These are phyloP conservation scores for Saussurea involucrata DNA, from an alignment of 129 eudicot genomes.

Conservation along the genomic window DNA sequence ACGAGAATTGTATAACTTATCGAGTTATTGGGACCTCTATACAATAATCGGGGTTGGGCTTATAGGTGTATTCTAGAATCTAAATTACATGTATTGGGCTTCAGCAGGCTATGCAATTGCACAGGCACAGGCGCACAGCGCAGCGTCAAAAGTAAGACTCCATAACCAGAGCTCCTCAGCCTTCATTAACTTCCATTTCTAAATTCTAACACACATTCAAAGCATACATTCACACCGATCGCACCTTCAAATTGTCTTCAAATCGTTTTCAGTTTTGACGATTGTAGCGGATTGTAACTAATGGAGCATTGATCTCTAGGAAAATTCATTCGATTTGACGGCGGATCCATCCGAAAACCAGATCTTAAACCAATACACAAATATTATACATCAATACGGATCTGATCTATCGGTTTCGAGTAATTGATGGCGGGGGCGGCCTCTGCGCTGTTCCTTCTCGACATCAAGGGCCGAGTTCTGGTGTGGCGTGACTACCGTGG, in stretches of 20 bases:
- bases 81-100: neutral
- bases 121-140: neutral
- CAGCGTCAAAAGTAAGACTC: slow-evolving; percentile 10
- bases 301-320: slow-evolving; percentile 9
- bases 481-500: slow-evolving; percentile 99
- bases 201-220: neutral
- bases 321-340: slow-evolving; percentile 1
- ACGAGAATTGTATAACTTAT: no score
- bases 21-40: no score
- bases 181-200: slow-evolving; percentile 7
- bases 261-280: neutral
- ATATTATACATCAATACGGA: slow-evolving; percentile 1
- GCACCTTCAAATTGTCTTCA: slow-evolving; percentile 12
- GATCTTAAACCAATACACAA: slow-evolving; percentile 24
- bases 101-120: neutral
- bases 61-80: no score
- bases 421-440: slow-evolving; percentile 86
- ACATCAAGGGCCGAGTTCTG: slow-evolving; percentile 89
- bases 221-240: neutral
- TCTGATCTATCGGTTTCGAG: slow-evolving; percentile 9
- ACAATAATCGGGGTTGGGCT: neutral
- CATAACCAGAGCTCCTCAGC: slow-evolving; percentile 11
- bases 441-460: slow-evolving; percentile 94
- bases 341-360: slow-evolving; percentile 18
- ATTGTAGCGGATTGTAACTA: neutral